A percentile compares a stretch with the other conserved stretches of the same genome.
Evolutionary conservation across 1,284 basidiomycete genomes (phyloP).

Genomic region (Coniophora puteana): DNA sequence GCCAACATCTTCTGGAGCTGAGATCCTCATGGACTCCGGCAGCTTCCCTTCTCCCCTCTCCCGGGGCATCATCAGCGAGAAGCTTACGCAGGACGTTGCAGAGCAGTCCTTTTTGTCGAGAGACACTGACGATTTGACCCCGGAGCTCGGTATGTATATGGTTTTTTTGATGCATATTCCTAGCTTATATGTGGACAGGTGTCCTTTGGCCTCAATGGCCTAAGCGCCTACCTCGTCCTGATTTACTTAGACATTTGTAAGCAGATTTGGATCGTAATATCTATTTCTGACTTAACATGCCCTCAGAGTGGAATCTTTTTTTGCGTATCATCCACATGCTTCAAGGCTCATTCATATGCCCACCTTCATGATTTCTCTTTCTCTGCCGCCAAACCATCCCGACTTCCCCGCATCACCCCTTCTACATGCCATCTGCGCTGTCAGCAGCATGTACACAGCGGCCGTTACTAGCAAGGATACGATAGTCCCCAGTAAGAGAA

Average conservation of each 20-base stretch:
- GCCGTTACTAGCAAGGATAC: constrained; percentile 41
- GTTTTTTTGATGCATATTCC: too few species aligned
- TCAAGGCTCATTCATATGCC: constrained; percentile 59
- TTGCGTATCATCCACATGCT: constrained; percentile 68
- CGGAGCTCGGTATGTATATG: too few species aligned
- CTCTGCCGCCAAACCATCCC: constrained; percentile 61
- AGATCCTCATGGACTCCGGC: too few species aligned
- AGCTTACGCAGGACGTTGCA: too few species aligned
- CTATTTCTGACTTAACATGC: constrained; percentile 3
- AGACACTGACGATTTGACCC: too few species aligned
- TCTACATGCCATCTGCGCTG: constrained; percentile 75
- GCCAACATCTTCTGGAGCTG: too few species aligned
- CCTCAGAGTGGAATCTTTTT: constrained; percentile 65
- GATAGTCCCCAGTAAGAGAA: constrained; percentile 2
- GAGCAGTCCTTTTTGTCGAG: too few species aligned
- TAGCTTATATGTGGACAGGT: constrained; percentile 7
- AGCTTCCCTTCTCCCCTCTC: too few species aligned
- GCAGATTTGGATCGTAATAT: constrained; percentile 17
- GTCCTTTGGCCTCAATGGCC: constrained; percentile 61
- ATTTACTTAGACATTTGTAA: constrained; percentile 61
- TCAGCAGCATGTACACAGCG: constrained; percentile 64
- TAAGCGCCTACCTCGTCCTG: constrained; percentile 51
- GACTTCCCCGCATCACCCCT: constrained; percentile 65
- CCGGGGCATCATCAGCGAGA: too few species aligned
- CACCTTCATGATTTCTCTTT: constrained; percentile 62